phyloP scores from a whole-genome alignment of 495 filamentous ascomycete species.

The Penicillium verhagenii region DNA sequence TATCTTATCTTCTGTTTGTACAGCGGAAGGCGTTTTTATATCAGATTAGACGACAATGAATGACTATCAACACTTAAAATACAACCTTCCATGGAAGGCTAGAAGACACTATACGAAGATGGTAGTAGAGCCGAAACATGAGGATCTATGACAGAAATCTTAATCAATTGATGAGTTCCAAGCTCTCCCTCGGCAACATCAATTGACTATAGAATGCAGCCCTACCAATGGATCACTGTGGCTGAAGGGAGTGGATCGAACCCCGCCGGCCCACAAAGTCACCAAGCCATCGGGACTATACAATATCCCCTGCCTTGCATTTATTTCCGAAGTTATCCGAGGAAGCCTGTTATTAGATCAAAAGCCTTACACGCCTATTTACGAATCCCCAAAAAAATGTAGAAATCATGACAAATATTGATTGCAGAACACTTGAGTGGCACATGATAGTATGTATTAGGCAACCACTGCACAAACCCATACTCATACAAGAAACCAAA shows the following conservation, averaged over 20 bases:
- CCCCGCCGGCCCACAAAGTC: background rate
- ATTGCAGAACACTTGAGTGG: constrained; percentile 16
- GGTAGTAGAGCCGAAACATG: too few relatives aligned
- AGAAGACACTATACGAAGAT: background rate
- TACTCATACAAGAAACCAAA: constrained; percentile 25
- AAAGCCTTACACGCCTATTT: too few relatives aligned
- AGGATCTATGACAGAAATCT: too few relatives aligned
- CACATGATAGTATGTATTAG: constrained; percentile 28
- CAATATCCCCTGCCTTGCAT: too few relatives aligned
- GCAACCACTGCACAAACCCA: constrained; percentile 21
- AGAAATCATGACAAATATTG: background rate
- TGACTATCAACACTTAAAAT: constrained; percentile 4
- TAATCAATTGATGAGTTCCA: too few relatives aligned
- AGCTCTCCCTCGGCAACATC: too few relatives aligned
- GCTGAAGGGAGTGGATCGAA: background rate
- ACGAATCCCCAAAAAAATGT: too few relatives aligned
- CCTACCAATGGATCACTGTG: constrained; percentile 1
- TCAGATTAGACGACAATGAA: constrained; percentile 28
- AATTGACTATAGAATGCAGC: background rate
- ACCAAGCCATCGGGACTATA: background rate
- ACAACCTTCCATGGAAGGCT: too few relatives aligned
- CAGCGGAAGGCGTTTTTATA: constrained; percentile 16
- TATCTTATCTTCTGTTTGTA: constrained; percentile 11
- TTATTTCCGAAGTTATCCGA: too few relatives aligned
- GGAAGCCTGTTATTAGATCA: too few relatives aligned